A percentile compares a stretch with the other conserved stretches of the same genome.
phyloP scores from a whole-genome alignment of 441 rosid genomes.

The Populus hybrid region DNA sequence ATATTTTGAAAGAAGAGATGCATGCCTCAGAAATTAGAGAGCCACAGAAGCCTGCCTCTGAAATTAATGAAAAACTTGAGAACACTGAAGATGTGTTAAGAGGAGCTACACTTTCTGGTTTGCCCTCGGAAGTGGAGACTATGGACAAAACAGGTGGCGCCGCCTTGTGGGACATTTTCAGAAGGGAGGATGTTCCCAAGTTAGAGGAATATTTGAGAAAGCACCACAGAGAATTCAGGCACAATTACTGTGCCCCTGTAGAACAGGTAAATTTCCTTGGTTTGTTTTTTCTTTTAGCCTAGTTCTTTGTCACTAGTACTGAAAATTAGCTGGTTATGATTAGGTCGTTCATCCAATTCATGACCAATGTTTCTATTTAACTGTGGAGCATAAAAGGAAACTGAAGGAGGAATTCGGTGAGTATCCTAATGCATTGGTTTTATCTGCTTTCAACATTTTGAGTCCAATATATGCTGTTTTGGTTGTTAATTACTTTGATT shows the following conservation, averaged over 20 bases:
- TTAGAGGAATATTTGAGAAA: constrained; percentile 65
- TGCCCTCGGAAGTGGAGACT: not conserved
- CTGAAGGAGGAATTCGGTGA: constrained; percentile 80
- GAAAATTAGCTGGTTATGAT: not conserved
- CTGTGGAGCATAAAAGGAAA: constrained; percentile 63
- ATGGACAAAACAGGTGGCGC: constrained; percentile 32
- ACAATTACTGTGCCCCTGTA: constrained; percentile 64
- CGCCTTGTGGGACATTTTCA: constrained; percentile 95
- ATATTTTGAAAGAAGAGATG: constrained; percentile 13
- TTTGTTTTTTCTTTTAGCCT: not conserved
- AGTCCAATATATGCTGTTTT: not conserved
- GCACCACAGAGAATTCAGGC: constrained; percentile 73
- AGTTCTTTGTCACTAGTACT: constrained; percentile 1
- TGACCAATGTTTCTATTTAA: constrained; percentile 76
- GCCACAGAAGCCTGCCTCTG: constrained; percentile 12
- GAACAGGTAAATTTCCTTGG: constrained; percentile 37
- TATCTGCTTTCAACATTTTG: not conserved
- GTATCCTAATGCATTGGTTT: constrained; percentile 3
- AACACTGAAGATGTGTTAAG: constrained; percentile 12
- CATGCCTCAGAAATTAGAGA: constrained; percentile 13
- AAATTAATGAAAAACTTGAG: not conserved
- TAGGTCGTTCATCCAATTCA: constrained; percentile 87
- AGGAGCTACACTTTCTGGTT: not conserved
- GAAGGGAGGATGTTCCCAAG: constrained; percentile 81
- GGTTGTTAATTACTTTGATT: not conserved